Percentiles rank a stretch among this genome's conserved stretches.
phyloP scores from a whole-genome alignment of 495 filamentous ascomycete species.

The Gamarada debralockiae region DNA sequence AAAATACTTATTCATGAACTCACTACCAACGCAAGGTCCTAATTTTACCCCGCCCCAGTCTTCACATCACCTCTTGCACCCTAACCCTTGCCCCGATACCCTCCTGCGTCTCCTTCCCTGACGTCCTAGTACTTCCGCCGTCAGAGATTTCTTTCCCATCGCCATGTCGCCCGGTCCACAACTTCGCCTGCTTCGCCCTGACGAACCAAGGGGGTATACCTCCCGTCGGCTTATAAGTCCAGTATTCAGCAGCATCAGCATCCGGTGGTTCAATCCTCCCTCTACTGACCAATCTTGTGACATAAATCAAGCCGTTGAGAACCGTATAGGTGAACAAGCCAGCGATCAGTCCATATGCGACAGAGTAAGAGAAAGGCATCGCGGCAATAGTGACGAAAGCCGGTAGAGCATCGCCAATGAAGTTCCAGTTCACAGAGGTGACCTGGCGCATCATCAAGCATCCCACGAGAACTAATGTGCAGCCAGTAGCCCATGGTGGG shows the following conservation, averaged over 20 bases:
- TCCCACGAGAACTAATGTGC: constrained; percentile 69
- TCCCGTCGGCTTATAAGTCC: constrained; percentile 56
- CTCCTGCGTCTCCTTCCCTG: too few relatives aligned
- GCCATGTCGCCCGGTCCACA: too few relatives aligned
- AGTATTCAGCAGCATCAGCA: constrained; percentile 70
- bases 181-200: constrained; percentile 12
- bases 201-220: constrained; percentile 21
- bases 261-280: constrained; percentile 64
- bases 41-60: too few relatives aligned
- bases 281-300: constrained; percentile 50
- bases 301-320: constrained; percentile 63
- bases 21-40: too few relatives aligned
- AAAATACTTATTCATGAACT: too few relatives aligned
- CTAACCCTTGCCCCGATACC: too few relatives aligned
- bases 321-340: constrained; percentile 70
- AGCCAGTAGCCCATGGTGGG: constrained; percentile 80
- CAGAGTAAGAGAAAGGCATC: constrained; percentile 80
- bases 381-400: constrained; percentile 75
- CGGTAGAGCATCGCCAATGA: constrained; percentile 66
- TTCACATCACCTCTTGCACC: too few relatives aligned
- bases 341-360: constrained; percentile 75
- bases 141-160: too few relatives aligned
- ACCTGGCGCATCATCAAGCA: constrained; percentile 56
- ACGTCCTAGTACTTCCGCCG: too few relatives aligned
- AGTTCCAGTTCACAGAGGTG: constrained; percentile 49